phyloP scores from a whole-genome alignment of 2,329 filamentous ascomycete genomes.

The Xylaria arbuscula region DNA sequence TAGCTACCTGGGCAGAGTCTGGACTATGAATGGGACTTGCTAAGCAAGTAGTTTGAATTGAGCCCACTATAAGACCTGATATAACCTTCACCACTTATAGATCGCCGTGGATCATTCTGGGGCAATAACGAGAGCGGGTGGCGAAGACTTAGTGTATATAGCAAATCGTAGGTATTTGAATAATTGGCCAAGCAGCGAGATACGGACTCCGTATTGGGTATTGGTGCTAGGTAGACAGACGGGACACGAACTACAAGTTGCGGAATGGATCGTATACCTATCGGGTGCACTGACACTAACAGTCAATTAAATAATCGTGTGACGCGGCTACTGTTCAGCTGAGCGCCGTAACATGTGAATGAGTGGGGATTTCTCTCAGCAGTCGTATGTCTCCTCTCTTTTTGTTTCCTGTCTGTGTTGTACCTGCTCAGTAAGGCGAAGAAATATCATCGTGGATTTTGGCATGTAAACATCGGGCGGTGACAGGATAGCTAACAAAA shows the following conservation, averaged over 20 bases:
- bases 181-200: neutral
- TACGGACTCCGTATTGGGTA: slow-evolving; percentile 3
- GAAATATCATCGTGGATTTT: neutral
- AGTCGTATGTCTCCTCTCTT: neutral
- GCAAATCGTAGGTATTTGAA: slow-evolving; percentile 2
- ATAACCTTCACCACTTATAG: neutral
- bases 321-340: no score
- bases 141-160: neutral
- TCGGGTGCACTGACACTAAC: neutral
- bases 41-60: no score
- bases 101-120: neutral
- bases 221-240: neutral
- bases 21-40: no score
- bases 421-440: neutral
- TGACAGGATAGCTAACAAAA: neutral
- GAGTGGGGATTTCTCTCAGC: neutral
- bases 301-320: neutral
- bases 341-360: neutral
- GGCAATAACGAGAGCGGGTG: neutral
- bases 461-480: neutral
- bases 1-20: no score
- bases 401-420: neutral
- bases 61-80: neutral
- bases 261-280: no score
- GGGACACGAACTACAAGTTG: neutral